Conservation (phyloP, 441 rosid species). For the Adansonia rubrostipa region DNA sequence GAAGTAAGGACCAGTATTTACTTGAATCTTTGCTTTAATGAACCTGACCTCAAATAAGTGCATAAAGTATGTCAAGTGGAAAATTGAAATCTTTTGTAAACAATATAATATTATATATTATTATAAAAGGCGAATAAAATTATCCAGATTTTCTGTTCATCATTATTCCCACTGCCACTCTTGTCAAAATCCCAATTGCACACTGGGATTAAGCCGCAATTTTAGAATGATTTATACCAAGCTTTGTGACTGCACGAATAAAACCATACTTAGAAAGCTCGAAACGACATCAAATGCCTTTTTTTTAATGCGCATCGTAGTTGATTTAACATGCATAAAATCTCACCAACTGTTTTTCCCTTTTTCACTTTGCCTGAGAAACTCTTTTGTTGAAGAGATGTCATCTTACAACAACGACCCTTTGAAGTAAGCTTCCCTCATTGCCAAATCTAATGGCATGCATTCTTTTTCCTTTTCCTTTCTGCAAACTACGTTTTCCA, state of each 20-base stretch:
- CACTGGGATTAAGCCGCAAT: conserved; percentile 10
- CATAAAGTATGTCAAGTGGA: background rate
- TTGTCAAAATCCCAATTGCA: background rate
- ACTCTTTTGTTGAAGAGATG: conserved; percentile 55
- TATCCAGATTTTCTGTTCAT: background rate
- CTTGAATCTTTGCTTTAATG: background rate
- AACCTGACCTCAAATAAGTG: background rate
- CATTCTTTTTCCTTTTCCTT: conserved; percentile 37
- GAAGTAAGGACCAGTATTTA: background rate
- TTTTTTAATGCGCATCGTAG: background rate
- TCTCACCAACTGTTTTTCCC: no score
- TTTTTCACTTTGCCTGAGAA: conserved; percentile 45
- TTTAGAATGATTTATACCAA: background rate
- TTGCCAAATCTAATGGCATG: conserved; percentile 43
- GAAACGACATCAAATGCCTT: background rate
- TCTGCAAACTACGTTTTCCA: conserved; percentile 43
- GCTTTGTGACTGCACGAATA: background rate
- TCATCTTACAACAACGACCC: conserved; percentile 59
- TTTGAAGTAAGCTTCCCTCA: conserved; percentile 34
- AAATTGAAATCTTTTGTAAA: background rate
- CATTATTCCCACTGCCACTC: background rate
- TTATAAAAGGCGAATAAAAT: background rate
- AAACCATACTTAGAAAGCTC: background rate
- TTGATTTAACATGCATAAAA: background rate
- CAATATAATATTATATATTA: background rate